phyloP scores from a whole-genome alignment of 1,139 yeast species.

The Petasospora fabianii region DNA sequence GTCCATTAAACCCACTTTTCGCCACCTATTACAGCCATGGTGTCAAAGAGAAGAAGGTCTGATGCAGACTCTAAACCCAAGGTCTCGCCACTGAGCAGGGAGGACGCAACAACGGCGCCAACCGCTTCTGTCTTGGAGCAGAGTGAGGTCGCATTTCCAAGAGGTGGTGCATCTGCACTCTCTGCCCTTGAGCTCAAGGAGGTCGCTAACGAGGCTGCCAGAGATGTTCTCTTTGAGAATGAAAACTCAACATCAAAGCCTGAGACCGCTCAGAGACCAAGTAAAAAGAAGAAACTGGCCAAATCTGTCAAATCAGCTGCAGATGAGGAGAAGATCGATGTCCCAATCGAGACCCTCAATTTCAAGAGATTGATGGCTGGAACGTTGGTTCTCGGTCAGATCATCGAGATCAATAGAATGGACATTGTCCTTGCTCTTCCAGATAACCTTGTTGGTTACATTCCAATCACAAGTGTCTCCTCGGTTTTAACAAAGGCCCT shows the following conservation, averaged over 20 bases:
- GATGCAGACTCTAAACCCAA: constrained; percentile 25
- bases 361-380: constrained; percentile 68
- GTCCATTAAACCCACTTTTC: background rate
- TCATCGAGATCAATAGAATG: constrained; percentile 53
- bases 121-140: constrained; percentile 30
- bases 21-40: constrained; percentile 13
- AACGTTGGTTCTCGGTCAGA: constrained; percentile 71
- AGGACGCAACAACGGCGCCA: constrained; percentile 35
- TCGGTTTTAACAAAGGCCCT: constrained; percentile 54
- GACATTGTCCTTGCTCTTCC: constrained; percentile 73
- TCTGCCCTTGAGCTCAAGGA: constrained; percentile 90
- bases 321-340: constrained; percentile 30
- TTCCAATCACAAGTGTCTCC: constrained; percentile 74
- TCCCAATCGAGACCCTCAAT: constrained; percentile 51
- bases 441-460: constrained; percentile 78
- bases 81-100: constrained; percentile 36
- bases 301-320: constrained; percentile 27
- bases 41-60: constrained; percentile 35
- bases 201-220: constrained; percentile 87
- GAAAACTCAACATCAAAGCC: constrained; percentile 27
- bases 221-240: constrained; percentile 71
- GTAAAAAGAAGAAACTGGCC: constrained; percentile 33
- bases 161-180: constrained; percentile 88
- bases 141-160: constrained; percentile 77
- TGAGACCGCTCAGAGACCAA: constrained; percentile 30